Conservation (phyloP, 2,329 filamentous ascomycete genomes). For the Cordyceps tenuipes region DNA sequence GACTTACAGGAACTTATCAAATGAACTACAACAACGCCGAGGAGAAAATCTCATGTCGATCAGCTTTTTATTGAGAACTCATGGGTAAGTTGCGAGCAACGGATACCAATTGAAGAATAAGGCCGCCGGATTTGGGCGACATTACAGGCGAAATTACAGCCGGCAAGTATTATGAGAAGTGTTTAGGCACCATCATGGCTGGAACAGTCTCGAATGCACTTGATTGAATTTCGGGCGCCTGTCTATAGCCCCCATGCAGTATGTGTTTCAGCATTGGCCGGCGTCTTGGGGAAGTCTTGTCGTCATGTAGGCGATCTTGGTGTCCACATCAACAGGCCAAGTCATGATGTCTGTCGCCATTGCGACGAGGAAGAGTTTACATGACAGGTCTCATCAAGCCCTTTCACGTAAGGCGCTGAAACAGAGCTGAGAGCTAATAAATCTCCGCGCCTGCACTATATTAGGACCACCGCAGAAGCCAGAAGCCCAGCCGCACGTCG, state of each 20-base stretch:
- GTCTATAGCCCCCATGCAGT: background rate
- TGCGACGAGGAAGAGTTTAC: background rate
- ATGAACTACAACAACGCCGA: too few relatives aligned
- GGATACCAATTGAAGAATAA: too few relatives aligned
- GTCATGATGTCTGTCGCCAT: background rate
- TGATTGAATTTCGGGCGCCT: background rate
- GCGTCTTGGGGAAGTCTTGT: background rate
- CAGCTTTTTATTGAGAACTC: too few relatives aligned
- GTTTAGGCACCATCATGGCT: background rate
- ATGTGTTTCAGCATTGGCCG: too few relatives aligned
- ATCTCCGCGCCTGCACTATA: constrained; percentile 2
- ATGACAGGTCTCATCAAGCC: background rate
- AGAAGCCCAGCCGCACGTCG: background rate
- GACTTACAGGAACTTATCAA: too few relatives aligned
- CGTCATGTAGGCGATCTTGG: background rate
- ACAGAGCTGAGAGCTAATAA: background rate
- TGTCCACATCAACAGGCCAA: background rate
- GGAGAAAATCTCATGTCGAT: too few relatives aligned
- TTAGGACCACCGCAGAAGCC: background rate
- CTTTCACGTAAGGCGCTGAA: background rate
- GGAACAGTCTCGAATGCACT: background rate
- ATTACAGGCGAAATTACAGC: too few relatives aligned
- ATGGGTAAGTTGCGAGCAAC: too few relatives aligned
- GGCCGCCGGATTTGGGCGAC: too few relatives aligned
- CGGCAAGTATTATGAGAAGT: background rate